Evolutionary conservation across 1,139 yeast genomes (phyloP), one percentile per base, ranked within the genome.

Genomic region (Blastobotrys aristatus): DNA sequence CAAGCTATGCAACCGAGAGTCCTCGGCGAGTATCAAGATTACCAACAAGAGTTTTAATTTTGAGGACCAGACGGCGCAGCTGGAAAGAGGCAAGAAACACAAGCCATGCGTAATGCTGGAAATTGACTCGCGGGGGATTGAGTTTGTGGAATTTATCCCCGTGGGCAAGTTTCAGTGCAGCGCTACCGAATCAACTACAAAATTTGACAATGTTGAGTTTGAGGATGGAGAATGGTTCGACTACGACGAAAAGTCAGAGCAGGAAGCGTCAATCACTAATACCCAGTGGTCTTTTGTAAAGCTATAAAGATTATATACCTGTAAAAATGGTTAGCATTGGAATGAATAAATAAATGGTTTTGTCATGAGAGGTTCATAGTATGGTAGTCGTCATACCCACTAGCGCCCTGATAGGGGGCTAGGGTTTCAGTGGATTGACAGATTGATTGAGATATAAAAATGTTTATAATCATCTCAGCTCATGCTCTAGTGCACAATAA

Each of bases 161-260:
- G 53, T 43, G 56, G 92, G 95, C 1, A 70, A 69, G 44, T 86
- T 88, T 62, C 68, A 69, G 43, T 86, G 90, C 50, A 68, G 65
- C 39, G 86, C 87, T 2, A 68, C 65, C 7, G 80, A 77, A 16
- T 66, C 79, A 2, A 64, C 67, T 8, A 73, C 85, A 1, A 66
- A 63, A 49, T 86, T 85, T 58, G 63, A 63, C 11, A 88, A 82
- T 18, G 76, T 88, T n/a, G 88, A 83, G 50, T 67, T 88, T 45
- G 77, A 74, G 37, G 97, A 88, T 36, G 80, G 77, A 40, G 97
- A 92, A 63, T 90, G 96, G 95, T 92, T 82, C 63, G 98, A 92
- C 60, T 94, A 90, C 63, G 97, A 92, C 62, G 97, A 92, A 51
- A 78, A 82, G 59, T 82, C 86, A 4, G 79, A 80, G 10, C 78